phyloP scores from a whole-genome alignment of 176 grass and related monocot species.

The Thinopyrum elongatum region DNA sequence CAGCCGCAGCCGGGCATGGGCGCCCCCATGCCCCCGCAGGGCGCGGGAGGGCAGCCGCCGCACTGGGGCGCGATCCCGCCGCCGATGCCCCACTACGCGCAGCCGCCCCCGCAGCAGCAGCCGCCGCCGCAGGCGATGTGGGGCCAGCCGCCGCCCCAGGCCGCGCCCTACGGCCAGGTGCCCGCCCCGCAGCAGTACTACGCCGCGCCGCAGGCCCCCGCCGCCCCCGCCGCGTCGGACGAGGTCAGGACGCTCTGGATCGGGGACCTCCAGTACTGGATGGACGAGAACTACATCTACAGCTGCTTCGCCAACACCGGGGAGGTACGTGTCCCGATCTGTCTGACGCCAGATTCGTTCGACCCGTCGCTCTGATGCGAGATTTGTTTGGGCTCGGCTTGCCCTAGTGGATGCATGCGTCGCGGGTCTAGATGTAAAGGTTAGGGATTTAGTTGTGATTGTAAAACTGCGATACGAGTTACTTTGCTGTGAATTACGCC shows the following conservation, averaged over 20 bases:
- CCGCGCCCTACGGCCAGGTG: constrained; percentile 49
- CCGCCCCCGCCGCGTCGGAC: constrained; percentile 44
- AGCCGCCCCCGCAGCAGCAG: constrained; percentile 63
- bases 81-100: constrained; percentile 62
- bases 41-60: constrained; percentile 44
- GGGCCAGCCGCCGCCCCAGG: constrained; percentile 67
- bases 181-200: constrained; percentile 54
- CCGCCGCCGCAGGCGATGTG: constrained; percentile 59
- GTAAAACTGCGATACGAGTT: not conserved
- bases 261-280: constrained; percentile 93
- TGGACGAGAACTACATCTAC: constrained; percentile 91
- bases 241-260: constrained; percentile 95
- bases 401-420: not conserved
- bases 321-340: constrained; percentile 51
- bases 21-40: constrained; percentile 24
- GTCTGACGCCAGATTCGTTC: not conserved
- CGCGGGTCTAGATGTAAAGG: not conserved
- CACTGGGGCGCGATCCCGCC: constrained; percentile 86
- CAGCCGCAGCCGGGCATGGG: constrained; percentile 55
- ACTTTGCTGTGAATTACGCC: not conserved
- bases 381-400: not conserved
- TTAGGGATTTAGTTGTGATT: not conserved
- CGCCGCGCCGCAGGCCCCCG: constrained; percentile 2
- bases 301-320: constrained; percentile 67
- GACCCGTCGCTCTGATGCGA: not conserved